Base-by-base conservation (phyloP, 2,329 filamentous ascomycete species). In the Dryadomyces quercivorus region DNA sequence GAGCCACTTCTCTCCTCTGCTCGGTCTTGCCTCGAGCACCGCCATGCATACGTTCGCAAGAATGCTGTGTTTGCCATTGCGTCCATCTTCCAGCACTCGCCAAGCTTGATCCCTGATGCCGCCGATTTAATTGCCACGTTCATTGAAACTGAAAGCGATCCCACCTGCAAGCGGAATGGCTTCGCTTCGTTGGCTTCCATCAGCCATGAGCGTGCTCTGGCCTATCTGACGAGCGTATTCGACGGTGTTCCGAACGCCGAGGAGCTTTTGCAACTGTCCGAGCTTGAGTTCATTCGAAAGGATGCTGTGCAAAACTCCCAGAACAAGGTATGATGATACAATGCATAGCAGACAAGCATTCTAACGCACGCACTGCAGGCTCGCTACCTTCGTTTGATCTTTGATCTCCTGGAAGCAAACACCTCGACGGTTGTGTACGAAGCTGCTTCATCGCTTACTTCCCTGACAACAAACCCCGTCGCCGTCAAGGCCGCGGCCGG, bases 371-470 rank as follows among this genome's bases (percentile, higher is more conserved):
- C 20, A 26, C 26, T 31, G 26, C 36, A 34, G 84, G 89, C 91
- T 52, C 84, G 87, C 61, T 98, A 98, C 70, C 73, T 98, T 59
- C 81, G 93, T 58, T 77, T 98, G 59, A 98, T 98, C 63, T 97
- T 98, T 65, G 93, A 98, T 68, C 80, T 98, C 18, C 78, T 98
- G 53, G 93, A 98, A 70, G 92, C 93, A 36, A 85, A 85, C 57
- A 86, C 92, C 51, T 94, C 91, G 22, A 98, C 93, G 2, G 93
- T 98, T 46, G 86, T 97, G 31, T 98, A 98, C 67, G 93, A 98
- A 72, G 93, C 93, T 57, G 93, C 93, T 5, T 96, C 92, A 1
- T 95, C 92, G 13, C 77, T 98, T 55, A 97, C 92, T 7, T 85
- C 91, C 1, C 80, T 98, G 53, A 98, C 93, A 20, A 94, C 82